Base-by-base conservation (phyloP, 108 stramenopile species). In the Discostella stelligeroides region DNA sequence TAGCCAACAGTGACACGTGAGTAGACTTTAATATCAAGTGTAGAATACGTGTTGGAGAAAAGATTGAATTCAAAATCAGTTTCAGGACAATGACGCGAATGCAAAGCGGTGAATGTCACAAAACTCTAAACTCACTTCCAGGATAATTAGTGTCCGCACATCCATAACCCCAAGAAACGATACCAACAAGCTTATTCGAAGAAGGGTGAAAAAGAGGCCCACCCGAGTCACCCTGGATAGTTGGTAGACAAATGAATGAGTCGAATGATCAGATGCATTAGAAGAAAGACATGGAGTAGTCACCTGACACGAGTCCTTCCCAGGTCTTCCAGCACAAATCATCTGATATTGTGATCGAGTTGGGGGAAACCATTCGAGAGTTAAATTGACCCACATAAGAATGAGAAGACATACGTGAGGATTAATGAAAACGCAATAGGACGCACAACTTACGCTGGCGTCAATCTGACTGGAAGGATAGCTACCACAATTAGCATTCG, bases 211-310 rank as follows among this genome's bases (percentile, higher is more conserved):
- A 8, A 15, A 58, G 1, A 20, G 57, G 39, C 4, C 57, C 57
- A 39, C 57, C 57, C 11, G 57, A 58, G 57, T 58, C 57, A 20
- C 56, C 56, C 56, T 57, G 8, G 15, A 45, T 45, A 45, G 18
- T 7, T 54, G 28, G 27, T 1, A 28, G 1, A 54, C 8, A 54
- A 28, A 28, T 7, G 25, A 28, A 54, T 54, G 24, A 54, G 17
- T 54, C 12, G 24, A 15, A 4, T 54, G 14, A 15, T 27, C 13
- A 54, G 11, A 7, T 24, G 53, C 24, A 25, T 25, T 10, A 23
- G 25, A 4, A 28, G 10, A 54, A 54, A 15, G 8, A 28, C 0
- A 54, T 13, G 48, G 0, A 51, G 18, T 51, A 51, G 2, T 28
- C 28, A 54, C 53, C 53, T 28, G 56, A 28, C 56, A 57, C 4